Base-by-base conservation (phyloP, 2,329 filamentous ascomycete genomes). In the Xylariaceae sp. region DNA sequence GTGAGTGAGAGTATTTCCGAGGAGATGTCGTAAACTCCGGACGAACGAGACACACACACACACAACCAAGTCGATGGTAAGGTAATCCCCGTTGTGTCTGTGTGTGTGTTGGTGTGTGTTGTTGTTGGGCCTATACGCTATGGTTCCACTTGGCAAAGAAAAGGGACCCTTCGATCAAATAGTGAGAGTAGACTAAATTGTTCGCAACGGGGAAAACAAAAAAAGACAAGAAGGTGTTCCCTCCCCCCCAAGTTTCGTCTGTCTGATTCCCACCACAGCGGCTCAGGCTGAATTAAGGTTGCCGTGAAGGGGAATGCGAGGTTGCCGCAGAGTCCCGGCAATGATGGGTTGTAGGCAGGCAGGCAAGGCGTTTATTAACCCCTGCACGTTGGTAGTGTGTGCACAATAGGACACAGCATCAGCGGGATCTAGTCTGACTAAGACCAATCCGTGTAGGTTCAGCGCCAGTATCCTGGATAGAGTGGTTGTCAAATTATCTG, bases 281-380 rank as follows among this genome's bases (percentile, higher is more conserved):
- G 62, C 37, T 58, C 57, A 56, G 62, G 53, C 39, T 58, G 57
- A 57, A 64, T 60, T 60, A 64, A 58, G 55, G 60, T 62, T 62
- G 60, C 62, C 62, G 60, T 59, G 57, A 42, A 42, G 11, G 53
- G 48, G 56, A 55, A 53, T 52, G 51, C 13, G 54, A 63, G 59
- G 57, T 63, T 63, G 62, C 59, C 62, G 62, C 53, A 56, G 23
- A 50, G 30, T 60, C 57, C 60, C 62, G 60, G 62, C 62, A 64
- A 48, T 45, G 55, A n/a, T 30, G 23, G 23, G 23, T 49, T 50
- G 35, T 58, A 57, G 57, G 54, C 56, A 61, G 56, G 48, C 55
- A 55, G 55, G 13, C 9, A 51, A 53, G 30, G 39, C 42, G 51
- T 59, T 56, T 58, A 51, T 9, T 58, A 39, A 35, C 55, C 51